Evolutionary conservation across 371 early-diverging fungal genomes (phyloP), one percentile per base, ranked within the genome.

Genomic region (Amoeboaphelidium protococcarum): DNA sequence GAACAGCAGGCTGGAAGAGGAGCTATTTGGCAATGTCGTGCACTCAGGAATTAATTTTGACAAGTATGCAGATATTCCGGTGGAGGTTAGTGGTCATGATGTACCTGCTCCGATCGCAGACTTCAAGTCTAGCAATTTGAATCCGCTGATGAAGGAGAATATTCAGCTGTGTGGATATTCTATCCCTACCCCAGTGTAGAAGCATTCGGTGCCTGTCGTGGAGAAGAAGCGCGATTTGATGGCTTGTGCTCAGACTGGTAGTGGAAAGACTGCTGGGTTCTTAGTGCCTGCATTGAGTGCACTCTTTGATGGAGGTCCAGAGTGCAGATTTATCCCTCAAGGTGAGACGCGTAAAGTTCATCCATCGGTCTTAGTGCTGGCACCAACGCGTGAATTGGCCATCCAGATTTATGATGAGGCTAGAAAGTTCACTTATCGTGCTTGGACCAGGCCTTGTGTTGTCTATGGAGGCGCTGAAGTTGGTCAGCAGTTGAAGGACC

Each of bases 151-250:
- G 25, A 69, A 81, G 58, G 72, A 73, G 59, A 96, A 95, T 70
- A 83, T 94, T 56, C 78, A 80, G 52, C 66, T 89, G 20, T 72
- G 88, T 49, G 71, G 78, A 48, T 96, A 92, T 69, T 69, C 70
- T 20, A 73, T 71, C 47, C 95, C 98, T 13, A 97, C 98, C 12
- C 92, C 94, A 6, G 91, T 99, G 25, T 89, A 87, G 62, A 77
- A 78, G 60, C 70, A 82, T 62, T 82, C 89, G 13, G 76, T 96
- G 44, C 80, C 87, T 27, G 84, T 92, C 48, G 87, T 80, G 20
- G 54, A 66, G 20, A 58, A 60, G 2, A 72, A 72, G n/a, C 61
- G 71, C 16, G 77, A 79, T 52, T 44, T 83, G 26, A 71, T 82
- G 65, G 78, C 74, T 0, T 31, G 37, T 16, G 82, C 82, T 2